phyloP scores from a whole-genome alignment of 176 grass and related monocot species.

The Cenchrus americanus region DNA sequence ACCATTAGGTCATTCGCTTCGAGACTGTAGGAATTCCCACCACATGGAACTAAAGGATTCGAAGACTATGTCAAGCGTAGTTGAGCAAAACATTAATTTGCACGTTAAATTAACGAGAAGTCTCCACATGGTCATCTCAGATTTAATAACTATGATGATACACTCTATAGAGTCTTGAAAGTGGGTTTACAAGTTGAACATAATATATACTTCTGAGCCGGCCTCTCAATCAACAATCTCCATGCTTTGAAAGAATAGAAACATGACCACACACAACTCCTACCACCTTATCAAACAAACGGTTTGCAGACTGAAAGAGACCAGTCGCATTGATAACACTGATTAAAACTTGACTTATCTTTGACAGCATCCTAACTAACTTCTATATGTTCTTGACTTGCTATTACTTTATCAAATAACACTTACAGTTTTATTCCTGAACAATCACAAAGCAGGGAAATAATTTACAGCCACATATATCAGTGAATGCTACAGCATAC shows the following conservation, averaged over 20 bases:
- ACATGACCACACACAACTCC: neutral
- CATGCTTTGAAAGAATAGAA: neutral
- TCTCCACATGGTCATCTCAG: neutral
- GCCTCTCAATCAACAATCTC: constrained; percentile 7
- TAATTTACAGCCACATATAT: neutral
- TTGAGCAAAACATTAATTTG: neutral
- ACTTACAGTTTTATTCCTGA: neutral
- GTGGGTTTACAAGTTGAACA: neutral
- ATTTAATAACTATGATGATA: neutral
- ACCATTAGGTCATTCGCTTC: neutral
- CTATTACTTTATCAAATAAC: neutral
- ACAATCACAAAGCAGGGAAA: neutral
- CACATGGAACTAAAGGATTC: neutral
- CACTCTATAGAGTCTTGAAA: neutral
- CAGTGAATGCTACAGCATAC: neutral
- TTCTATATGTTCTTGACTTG: neutral
- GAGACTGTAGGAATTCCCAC: neutral
- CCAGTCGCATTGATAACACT: neutral
- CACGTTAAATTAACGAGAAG: neutral
- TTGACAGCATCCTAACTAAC: neutral
- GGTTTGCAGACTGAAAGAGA: neutral
- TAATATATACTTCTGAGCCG: neutral
- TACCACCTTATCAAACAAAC: neutral
- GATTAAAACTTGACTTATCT: neutral
- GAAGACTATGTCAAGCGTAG: neutral